phyloP scores from a whole-genome alignment of 257 asterid genomes.

The Solanum bulbocastanum region DNA sequence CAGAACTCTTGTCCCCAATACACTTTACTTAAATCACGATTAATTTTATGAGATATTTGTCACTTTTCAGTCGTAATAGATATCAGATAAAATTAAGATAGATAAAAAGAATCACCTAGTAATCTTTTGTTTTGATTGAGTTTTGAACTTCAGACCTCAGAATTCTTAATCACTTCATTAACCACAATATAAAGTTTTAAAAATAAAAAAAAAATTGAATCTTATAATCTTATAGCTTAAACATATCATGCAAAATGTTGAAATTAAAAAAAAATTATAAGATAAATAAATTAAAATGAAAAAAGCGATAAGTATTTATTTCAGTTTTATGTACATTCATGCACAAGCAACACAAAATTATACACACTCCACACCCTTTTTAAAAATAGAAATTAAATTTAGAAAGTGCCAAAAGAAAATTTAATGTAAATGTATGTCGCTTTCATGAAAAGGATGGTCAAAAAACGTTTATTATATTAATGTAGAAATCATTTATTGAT shows the following conservation, averaged over 20 bases:
- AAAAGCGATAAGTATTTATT: not conserved
- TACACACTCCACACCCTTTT: not conserved
- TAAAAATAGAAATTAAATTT: not conserved
- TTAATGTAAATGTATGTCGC: not conserved
- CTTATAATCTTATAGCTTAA: too few species aligned
- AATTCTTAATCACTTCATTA: too few species aligned
- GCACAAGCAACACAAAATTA: constrained; percentile 21
- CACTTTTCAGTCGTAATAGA: accelerated
- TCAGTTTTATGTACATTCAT: constrained; percentile 22
- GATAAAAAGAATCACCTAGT: too few species aligned
- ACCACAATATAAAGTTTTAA: too few species aligned
- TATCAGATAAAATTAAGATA: too few species aligned
- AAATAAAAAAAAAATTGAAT: too few species aligned
- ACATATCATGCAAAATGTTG: not conserved
- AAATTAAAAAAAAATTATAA: not conserved
- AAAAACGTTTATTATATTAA: not conserved
- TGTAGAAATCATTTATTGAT: not conserved
- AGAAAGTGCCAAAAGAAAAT: not conserved
- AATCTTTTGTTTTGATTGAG: too few species aligned
- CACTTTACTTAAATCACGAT: not conserved
- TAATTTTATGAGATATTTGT: too few species aligned
- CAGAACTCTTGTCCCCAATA: constrained; percentile 25
- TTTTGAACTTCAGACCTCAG: too few species aligned
- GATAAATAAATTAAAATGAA: too few species aligned
- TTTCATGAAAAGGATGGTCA: not conserved